These are phyloP conservation scores for Penicillium sp. DNA, from an alignment of 2,329 filamentous ascomycete genomes.

Conservation along the genomic window DNA sequence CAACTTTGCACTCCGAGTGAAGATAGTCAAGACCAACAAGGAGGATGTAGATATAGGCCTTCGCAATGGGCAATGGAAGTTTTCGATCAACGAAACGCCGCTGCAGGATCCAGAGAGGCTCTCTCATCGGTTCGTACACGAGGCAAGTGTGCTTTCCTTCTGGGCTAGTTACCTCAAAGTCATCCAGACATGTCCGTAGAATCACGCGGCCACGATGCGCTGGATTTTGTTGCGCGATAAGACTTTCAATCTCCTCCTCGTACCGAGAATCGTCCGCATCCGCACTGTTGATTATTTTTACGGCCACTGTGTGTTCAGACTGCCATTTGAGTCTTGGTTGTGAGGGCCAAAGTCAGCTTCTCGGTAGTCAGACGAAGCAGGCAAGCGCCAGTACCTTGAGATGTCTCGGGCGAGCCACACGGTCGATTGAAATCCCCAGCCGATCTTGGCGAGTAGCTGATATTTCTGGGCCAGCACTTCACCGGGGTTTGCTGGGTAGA, in stretches of 20 bases:
- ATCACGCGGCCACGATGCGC: slow-evolving; percentile 22
- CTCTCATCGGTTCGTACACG: slow-evolving; percentile 37
- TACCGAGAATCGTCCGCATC: slow-evolving; percentile 10
- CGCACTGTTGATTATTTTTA: slow-evolving; percentile 31
- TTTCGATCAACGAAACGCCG: slow-evolving; percentile 25
- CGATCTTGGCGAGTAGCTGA: slow-evolving; percentile 43
- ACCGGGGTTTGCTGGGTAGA: slow-evolving; percentile 42
- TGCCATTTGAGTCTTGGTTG: slow-evolving; percentile 11
- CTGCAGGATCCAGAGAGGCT: slow-evolving; percentile 34
- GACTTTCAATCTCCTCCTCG: slow-evolving; percentile 30
- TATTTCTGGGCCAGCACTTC: slow-evolving; percentile 39
- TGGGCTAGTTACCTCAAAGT: slow-evolving; percentile 21
- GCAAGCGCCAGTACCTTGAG: neutral
- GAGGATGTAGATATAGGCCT: slow-evolving; percentile 34
- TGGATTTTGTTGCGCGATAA: slow-evolving; percentile 28
- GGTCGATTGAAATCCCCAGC: slow-evolving; percentile 44
- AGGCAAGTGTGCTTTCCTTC: slow-evolving; percentile 35
- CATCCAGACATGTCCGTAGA: slow-evolving; percentile 24
- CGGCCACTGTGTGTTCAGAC: slow-evolving; percentile 20
- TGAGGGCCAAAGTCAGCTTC: neutral
- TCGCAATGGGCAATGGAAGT: slow-evolving; percentile 31
- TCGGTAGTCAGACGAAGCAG: neutral
- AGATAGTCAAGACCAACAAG: slow-evolving; percentile 43
- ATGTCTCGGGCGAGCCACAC: slow-evolving; percentile 45
- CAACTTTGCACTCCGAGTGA: slow-evolving; percentile 39